These are phyloP conservation scores for Chaetomiaceae sp. DNA, from an alignment of 2,329 filamentous ascomycete species.

Conservation along the genomic window DNA sequence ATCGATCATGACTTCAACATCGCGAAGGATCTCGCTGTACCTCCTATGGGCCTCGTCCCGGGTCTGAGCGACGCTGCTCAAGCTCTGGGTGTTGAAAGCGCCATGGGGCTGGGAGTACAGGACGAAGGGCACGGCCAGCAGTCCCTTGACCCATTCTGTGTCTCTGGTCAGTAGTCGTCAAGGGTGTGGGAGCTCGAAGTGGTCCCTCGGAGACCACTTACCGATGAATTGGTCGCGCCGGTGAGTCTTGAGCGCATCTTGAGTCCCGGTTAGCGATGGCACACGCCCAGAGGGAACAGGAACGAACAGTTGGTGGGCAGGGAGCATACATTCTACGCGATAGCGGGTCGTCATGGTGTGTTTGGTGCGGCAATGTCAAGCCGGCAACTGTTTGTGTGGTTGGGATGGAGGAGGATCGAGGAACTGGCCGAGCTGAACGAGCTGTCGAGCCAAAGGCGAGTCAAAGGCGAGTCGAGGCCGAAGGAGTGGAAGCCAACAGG, in stretches of 20 bases:
- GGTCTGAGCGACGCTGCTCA: conserved; percentile 61
- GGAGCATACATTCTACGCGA: conserved; percentile 64
- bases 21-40: conserved; percentile 91
- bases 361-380: too few relatives aligned
- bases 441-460: too few relatives aligned
- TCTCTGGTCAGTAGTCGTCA: not conserved
- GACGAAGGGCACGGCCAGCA: conserved; percentile 92
- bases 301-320: not conserved
- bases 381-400: not conserved
- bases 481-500: too few relatives aligned
- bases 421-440: too few relatives aligned
- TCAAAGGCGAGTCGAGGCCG: too few relatives aligned
- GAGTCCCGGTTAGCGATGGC: conserved; percentile 11
- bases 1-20: conserved; percentile 86
- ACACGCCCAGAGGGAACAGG: not conserved
- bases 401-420: too few relatives aligned
- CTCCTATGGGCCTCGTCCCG: conserved; percentile 76
- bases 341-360: conserved; percentile 56
- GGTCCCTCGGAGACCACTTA: conserved; percentile 1
- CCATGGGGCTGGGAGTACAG: conserved; percentile 92
- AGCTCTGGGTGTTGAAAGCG: conserved; percentile 59
- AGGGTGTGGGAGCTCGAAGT: not conserved
- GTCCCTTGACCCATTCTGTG: conserved; percentile 90
- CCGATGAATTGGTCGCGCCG: conserved; percentile 84
- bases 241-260: conserved; percentile 72